A percentile compares a stretch with the other conserved stretches of the same genome.
Conservation (phyloP, 208 protist species). For the Trypanosoma platydactyli region DNA sequence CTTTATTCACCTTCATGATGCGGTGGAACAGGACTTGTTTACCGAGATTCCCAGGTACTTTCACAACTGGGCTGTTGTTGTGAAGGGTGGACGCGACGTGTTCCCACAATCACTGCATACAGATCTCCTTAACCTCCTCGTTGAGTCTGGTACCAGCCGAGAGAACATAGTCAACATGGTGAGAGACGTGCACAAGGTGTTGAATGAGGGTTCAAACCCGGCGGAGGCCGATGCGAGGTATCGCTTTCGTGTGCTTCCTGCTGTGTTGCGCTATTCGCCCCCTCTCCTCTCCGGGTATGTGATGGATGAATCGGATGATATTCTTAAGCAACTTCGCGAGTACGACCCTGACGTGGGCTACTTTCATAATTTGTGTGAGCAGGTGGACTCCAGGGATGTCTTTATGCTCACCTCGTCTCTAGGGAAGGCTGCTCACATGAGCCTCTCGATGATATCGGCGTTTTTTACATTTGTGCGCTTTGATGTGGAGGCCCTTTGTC, state of each 20-base stretch:
- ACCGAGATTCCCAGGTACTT: slow-evolving; percentile 79
- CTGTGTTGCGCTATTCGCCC: slow-evolving; percentile 74
- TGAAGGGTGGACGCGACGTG: slow-evolving; percentile 57
- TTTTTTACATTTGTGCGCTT: slow-evolving; percentile 86
- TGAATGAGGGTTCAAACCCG: slow-evolving; percentile 32
- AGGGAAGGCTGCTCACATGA: slow-evolving; percentile 24
- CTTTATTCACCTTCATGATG: slow-evolving; percentile 55
- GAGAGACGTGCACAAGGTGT: slow-evolving; percentile 37
- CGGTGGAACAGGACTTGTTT: slow-evolving; percentile 66
- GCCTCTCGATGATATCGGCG: slow-evolving; percentile 52
- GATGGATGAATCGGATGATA: slow-evolving; percentile 23
- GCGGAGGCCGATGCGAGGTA: slow-evolving; percentile 43
- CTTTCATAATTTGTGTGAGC: slow-evolving; percentile 55
- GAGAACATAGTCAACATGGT: slow-evolving; percentile 58
- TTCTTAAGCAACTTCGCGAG: slow-evolving; percentile 26
- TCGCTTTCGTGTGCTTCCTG: slow-evolving; percentile 81
- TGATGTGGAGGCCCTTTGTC: slow-evolving; percentile 66
- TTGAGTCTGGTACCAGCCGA: slow-evolving; percentile 41
- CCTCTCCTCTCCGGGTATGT: slow-evolving; percentile 32
- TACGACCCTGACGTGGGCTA: slow-evolving; percentile 55
- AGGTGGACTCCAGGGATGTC: slow-evolving; percentile 36
- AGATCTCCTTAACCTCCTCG: slow-evolving; percentile 68
- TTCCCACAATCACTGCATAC: slow-evolving; percentile 72
- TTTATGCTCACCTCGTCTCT: slow-evolving; percentile 24
- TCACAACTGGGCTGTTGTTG: slow-evolving; percentile 65